These are phyloP conservation scores for Alternaria novae-zelandiae DNA, from an alignment of 2,329 filamentous ascomycete species.

Conservation along the genomic window DNA sequence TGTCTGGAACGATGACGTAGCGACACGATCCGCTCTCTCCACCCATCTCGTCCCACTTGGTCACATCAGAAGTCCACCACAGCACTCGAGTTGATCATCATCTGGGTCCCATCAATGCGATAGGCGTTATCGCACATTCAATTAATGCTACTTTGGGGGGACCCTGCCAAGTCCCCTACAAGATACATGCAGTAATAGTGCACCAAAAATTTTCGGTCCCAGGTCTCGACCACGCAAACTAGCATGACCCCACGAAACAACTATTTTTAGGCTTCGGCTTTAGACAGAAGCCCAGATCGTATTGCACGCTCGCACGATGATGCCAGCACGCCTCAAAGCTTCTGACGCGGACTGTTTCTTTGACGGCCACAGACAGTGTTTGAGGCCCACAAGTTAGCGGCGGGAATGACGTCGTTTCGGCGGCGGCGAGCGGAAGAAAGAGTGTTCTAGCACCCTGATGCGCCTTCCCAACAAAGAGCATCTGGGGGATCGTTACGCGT, in stretches of 20 bases:
- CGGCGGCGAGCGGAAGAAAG: conserved; percentile 10
- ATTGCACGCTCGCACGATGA: background rate
- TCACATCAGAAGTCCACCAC: background rate
- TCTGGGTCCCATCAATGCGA: background rate
- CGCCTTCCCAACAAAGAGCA: conserved; percentile 10
- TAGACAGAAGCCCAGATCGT: background rate
- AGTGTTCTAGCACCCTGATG: conserved; percentile 8
- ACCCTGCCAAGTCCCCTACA: background rate
- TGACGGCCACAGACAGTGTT: background rate
- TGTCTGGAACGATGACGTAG: background rate
- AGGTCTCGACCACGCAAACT: background rate
- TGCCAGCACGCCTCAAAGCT: background rate
- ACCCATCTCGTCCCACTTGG: background rate
- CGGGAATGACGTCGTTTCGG: conserved; percentile 13
- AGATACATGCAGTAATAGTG: background rate
- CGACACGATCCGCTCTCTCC: background rate
- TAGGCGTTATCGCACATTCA: background rate
- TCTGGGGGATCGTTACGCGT: conserved; percentile 11
- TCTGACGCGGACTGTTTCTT: conserved; percentile 1
- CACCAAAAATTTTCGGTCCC: conserved; percentile 3
- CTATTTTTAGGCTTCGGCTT: conserved; percentile 3
- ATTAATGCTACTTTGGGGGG: background rate
- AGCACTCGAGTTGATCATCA: background rate
- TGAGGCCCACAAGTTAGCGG: background rate
- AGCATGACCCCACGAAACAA: background rate